Percentiles rank a stretch among this genome's conserved stretches.
These are phyloP conservation scores for Fistulina hepatica DNA, from an alignment of 1,284 basidiomycete species.

Conservation along the genomic window DNA sequence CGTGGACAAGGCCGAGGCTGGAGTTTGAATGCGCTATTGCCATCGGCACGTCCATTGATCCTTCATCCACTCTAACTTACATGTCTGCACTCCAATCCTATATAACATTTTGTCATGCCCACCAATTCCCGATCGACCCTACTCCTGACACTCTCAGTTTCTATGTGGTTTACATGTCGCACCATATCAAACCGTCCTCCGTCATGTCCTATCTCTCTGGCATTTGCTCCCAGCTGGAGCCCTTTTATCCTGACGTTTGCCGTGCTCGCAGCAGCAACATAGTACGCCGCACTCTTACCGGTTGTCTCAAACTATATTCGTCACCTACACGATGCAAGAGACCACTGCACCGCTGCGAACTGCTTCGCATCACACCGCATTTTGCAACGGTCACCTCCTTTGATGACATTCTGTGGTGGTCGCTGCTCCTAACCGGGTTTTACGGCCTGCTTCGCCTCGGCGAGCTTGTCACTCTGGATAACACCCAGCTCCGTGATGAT, in stretches of 20 bases:
- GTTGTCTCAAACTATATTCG: slow-evolving; percentile 18
- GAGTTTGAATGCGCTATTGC: slow-evolving; percentile 23
- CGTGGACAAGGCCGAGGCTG: slow-evolving; percentile 26
- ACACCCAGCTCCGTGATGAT: slow-evolving; percentile 7
- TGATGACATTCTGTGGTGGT: slow-evolving; percentile 22
- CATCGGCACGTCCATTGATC: slow-evolving; percentile 24
- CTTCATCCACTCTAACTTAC: slow-evolving; percentile 21
- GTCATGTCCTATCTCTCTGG: slow-evolving; percentile 31
- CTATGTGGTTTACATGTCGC: slow-evolving; percentile 29
- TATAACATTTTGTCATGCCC: slow-evolving; percentile 25
- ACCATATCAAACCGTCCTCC: slow-evolving; percentile 28
- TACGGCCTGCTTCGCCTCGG: slow-evolving; percentile 22
- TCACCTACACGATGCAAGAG: slow-evolving; percentile 17
- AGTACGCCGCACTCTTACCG: slow-evolving; percentile 19
- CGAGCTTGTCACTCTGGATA: slow-evolving; percentile 21
- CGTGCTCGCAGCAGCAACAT: slow-evolving; percentile 16
- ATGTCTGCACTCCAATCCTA: slow-evolving; percentile 28
- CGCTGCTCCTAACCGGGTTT: slow-evolving; percentile 20
- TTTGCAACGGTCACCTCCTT: slow-evolving; percentile 14
- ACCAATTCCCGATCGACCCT: slow-evolving; percentile 24
- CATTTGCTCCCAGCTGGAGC: slow-evolving; percentile 27
- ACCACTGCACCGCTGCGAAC: slow-evolving; percentile 17
- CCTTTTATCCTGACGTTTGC: slow-evolving; percentile 26
- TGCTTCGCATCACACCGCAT: slow-evolving; percentile 1
- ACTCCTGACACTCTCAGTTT: slow-evolving; percentile 26